Percentiles rank a stretch among this genome's conserved stretches.
These are phyloP conservation scores for Fusarium burgessii DNA, from an alignment of 2,329 filamentous ascomycete genomes.

Conservation along the genomic window DNA sequence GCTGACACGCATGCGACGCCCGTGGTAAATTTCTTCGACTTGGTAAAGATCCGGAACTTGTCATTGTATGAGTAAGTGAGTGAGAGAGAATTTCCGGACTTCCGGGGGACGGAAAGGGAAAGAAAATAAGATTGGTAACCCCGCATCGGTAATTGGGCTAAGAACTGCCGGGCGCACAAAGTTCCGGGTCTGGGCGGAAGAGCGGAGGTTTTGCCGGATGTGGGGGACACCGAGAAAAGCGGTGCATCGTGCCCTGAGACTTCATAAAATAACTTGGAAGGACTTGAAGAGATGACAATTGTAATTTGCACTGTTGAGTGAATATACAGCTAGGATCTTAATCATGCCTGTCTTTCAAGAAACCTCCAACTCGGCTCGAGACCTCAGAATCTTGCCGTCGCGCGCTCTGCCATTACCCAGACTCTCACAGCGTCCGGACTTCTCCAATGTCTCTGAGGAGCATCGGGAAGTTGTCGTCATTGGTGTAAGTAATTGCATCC, in stretches of 20 bases:
- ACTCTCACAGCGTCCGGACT: not conserved
- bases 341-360: slow-evolving; percentile 26
- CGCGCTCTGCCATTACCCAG: slow-evolving; percentile 1
- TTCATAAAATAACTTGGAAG: not conserved
- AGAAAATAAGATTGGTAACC: not conserved
- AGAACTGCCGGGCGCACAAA: not conserved
- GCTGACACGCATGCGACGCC: slow-evolving; percentile 10
- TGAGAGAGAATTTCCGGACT: not conserved
- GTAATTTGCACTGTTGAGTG: not conserved
- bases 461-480: slow-evolving; percentile 11
- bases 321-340: fast-evolving
- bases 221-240: not conserved
- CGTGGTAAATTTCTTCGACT: slow-evolving; percentile 1
- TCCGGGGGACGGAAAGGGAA: not conserved
- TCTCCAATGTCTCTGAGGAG: not conserved
- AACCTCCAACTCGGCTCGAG: not conserved
- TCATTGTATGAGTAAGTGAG: not conserved
- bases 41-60: not conserved
- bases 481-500: not conserved
- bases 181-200: slow-evolving; percentile 9
- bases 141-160: not conserved
- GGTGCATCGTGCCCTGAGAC: not conserved
- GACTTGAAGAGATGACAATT: too few relatives aligned
- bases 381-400: slow-evolving; percentile 17
- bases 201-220: slow-evolving; percentile 3